Evolutionary conservation across 495 filamentous ascomycete species (phyloP).

Genomic region (Articulospora tetracladia): DNA sequence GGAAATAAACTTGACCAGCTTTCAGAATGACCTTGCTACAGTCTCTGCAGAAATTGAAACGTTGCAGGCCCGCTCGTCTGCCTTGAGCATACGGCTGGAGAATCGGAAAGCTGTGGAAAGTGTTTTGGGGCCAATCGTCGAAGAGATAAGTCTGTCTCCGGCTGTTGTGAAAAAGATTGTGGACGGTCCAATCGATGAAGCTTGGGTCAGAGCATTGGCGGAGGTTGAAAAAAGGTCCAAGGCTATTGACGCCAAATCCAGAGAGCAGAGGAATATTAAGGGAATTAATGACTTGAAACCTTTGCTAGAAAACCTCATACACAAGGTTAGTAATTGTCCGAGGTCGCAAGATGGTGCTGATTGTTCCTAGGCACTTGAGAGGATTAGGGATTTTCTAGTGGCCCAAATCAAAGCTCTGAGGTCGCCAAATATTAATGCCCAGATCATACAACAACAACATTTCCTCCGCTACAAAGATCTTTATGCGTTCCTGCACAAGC

Average conservation of each 20-base stretch:
- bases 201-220: slow-evolving; percentile 79
- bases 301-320: slow-evolving; percentile 73
- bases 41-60: slow-evolving; percentile 95
- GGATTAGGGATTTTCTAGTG: slow-evolving; percentile 91
- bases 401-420: slow-evolving; percentile 88
- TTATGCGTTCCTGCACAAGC: slow-evolving; percentile 75
- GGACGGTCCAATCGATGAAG: slow-evolving; percentile 86
- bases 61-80: slow-evolving; percentile 78
- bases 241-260: slow-evolving; percentile 61
- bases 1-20: slow-evolving; percentile 84
- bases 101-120: slow-evolving; percentile 89
- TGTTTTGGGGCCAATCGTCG: slow-evolving; percentile 81
- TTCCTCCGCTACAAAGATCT: slow-evolving; percentile 85
- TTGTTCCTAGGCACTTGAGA: slow-evolving; percentile 69
- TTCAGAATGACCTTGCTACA: slow-evolving; percentile 83
- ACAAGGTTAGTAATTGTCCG: slow-evolving; percentile 55
- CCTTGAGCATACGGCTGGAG: slow-evolving; percentile 80
- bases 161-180: slow-evolving; percentile 74
- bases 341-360: slow-evolving; percentile 14
- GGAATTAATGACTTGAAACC: slow-evolving; percentile 81
- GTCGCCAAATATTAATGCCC: slow-evolving; percentile 92
- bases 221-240: slow-evolving; percentile 78
- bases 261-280: slow-evolving; percentile 61
- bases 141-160: slow-evolving; percentile 86
- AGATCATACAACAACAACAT: slow-evolving; percentile 88